Evolutionary conservation across 208 protist species (phyloP).

Genomic region (Entamoeba moshkovskii): DNA sequence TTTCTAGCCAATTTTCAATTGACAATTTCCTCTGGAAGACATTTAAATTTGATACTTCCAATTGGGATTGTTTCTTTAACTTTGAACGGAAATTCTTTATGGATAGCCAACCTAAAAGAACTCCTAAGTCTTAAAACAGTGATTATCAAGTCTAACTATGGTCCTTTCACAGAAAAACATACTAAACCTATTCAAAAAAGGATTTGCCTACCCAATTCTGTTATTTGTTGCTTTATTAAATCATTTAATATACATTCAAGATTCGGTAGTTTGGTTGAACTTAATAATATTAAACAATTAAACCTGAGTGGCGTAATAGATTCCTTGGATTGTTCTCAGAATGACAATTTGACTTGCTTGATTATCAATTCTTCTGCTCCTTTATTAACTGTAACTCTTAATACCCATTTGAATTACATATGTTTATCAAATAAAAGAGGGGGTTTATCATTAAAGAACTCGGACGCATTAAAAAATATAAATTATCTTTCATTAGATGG

Average conservation of each 20-base stretch:
- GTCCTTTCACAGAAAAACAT: not conserved
- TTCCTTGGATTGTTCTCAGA: not conserved
- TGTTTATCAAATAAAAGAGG: not conserved
- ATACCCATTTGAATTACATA: not conserved
- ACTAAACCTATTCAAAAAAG: not conserved
- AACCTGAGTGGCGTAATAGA: not conserved
- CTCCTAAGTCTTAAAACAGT: not conserved
- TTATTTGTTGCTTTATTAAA: not conserved
- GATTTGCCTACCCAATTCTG: not conserved
- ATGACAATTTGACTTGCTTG: not conserved
- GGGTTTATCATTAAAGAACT: not conserved
- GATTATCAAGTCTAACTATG: not conserved
- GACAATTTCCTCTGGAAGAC: not conserved
- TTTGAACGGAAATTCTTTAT: not conserved
- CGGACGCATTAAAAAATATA: not conserved
- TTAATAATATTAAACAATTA: not conserved
- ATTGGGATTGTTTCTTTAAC: not conserved
- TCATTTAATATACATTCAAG: not conserved
- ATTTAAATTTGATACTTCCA: not conserved
- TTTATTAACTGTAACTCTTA: not conserved
- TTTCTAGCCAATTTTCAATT: too few relatives aligned
- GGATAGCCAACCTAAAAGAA: not conserved
- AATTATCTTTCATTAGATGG: not conserved
- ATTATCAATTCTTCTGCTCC: not conserved
- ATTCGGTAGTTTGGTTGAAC: not conserved